Evolutionary conservation across 768 basidiomycete genomes (phyloP).

Genomic region (Tephrocybe rancida): DNA sequence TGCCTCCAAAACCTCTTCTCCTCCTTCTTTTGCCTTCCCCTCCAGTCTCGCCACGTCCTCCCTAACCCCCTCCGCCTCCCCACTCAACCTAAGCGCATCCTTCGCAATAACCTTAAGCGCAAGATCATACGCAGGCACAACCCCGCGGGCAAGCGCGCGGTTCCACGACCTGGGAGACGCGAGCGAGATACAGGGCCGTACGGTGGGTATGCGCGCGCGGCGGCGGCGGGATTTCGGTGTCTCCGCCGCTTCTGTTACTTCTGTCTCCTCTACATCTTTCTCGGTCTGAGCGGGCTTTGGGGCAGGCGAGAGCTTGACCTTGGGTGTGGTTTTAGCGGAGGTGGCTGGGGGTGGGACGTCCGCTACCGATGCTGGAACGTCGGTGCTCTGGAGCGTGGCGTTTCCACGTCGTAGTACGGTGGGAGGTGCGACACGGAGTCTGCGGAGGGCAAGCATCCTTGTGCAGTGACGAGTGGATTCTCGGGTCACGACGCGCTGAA

Average conservation of each 20-base stretch:
- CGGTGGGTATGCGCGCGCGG: slow-evolving; percentile 25
- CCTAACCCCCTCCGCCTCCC: slow-evolving; percentile 43
- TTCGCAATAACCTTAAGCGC: slow-evolving; percentile 70
- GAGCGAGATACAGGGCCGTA: slow-evolving; percentile 56
- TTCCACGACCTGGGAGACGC: slow-evolving; percentile 64
- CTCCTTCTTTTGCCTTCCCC: neutral
- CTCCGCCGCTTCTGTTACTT: neutral
- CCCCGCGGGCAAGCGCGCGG: slow-evolving; percentile 58
- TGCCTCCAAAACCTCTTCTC: slow-evolving; percentile 11
- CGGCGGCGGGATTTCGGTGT: slow-evolving; percentile 26
- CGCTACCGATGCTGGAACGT: neutral
- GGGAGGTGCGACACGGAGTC: slow-evolving; percentile 20
- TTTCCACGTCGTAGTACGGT: slow-evolving; percentile 23
- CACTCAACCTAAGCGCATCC: slow-evolving; percentile 57
- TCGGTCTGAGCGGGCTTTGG: neutral
- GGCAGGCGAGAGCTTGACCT: neutral
- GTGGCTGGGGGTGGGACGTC: slow-evolving; percentile 14
- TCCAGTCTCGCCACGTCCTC: slow-evolving; percentile 20
- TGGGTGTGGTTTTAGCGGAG: slow-evolving; percentile 3
- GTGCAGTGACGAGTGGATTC: too few species aligned
- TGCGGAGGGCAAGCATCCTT: slow-evolving; percentile 30
- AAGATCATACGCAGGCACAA: slow-evolving; percentile 82
- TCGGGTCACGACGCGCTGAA: slow-evolving; percentile 7
- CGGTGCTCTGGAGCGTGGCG: slow-evolving; percentile 19
- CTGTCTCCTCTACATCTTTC: too few species aligned